Conservation (phyloP, 2,329 filamentous ascomycete species). For the Stachybotrys elegans region DNA sequence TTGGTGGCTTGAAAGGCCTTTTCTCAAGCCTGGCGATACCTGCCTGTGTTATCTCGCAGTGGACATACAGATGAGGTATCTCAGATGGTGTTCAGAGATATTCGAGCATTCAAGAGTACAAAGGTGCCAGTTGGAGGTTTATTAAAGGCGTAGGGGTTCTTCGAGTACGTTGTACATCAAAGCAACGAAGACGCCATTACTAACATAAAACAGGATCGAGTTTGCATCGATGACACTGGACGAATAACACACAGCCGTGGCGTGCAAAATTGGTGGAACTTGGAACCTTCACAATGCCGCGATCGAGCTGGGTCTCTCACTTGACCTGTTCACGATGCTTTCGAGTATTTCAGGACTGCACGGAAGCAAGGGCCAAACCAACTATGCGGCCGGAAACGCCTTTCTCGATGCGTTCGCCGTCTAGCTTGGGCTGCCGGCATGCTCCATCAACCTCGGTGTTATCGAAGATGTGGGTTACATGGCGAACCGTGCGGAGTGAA, state of each 20-base stretch:
- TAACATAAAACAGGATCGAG: too few species aligned
- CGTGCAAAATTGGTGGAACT: constrained; percentile 18
- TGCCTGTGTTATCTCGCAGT: not conserved
- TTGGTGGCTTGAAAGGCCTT: constrained; percentile 30
- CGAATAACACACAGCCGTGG: constrained; percentile 8
- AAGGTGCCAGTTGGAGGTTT: too few species aligned
- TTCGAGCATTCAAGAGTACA: too few species aligned
- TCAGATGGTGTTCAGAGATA: not conserved
- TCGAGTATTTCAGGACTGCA: constrained; percentile 24
- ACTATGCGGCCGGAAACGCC: constrained; percentile 27
- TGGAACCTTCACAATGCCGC: constrained; percentile 31
- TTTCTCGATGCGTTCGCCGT: constrained; percentile 26
- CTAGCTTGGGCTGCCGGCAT: constrained; percentile 19
- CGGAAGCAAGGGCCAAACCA: constrained; percentile 25
- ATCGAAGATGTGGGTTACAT: constrained; percentile 16
- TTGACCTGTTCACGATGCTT: constrained; percentile 31
- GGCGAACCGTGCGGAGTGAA: too few species aligned
- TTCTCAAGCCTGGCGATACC: constrained; percentile 27
- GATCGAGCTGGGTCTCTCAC: constrained; percentile 13
- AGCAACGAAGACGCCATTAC: too few species aligned
- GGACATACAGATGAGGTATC: not conserved
- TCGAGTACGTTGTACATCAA: too few species aligned
- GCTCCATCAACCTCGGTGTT: constrained; percentile 20
- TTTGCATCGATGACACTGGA: constrained; percentile 10
- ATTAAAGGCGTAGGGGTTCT: too few species aligned